Percentiles rank a stretch among this genome's conserved stretches.
phyloP scores from a whole-genome alignment of 139 green algal species.

The Closterium sp. region DNA sequence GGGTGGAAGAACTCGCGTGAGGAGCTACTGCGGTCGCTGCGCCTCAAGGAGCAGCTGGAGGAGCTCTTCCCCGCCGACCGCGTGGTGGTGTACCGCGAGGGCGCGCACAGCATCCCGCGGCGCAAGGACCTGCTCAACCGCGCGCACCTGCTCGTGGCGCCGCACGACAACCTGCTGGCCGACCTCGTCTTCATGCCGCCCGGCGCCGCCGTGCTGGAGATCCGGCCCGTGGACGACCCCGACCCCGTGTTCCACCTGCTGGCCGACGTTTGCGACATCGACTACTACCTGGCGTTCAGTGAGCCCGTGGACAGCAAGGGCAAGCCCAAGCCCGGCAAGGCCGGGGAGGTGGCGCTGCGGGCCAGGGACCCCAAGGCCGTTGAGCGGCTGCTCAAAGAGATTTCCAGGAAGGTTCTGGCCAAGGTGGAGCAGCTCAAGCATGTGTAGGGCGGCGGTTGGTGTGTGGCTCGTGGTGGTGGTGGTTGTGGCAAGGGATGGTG shows the following conservation, averaged over 20 bases:
- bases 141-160: neutral
- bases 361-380: slow-evolving; percentile 5
- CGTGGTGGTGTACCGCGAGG: slow-evolving; percentile 15
- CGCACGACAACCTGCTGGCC: slow-evolving; percentile 23
- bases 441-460: no score
- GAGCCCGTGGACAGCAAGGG: slow-evolving; percentile 5
- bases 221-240: neutral
- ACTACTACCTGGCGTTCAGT: slow-evolving; percentile 20
- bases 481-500: no score
- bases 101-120: neutral
- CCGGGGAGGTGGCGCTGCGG: neutral
- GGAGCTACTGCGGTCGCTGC: neutral
- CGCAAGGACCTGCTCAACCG: slow-evolving; percentile 35
- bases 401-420: neutral
- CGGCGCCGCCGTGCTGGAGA: slow-evolving; percentile 19
- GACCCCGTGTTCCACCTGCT: slow-evolving; percentile 23
- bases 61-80: slow-evolving; percentile 4
- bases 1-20: neutral
- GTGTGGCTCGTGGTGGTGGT: no score
- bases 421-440: no score
- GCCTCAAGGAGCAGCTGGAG: neutral
- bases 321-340: neutral
- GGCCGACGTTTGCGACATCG: slow-evolving; percentile 20
- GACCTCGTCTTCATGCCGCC: slow-evolving; percentile 41
- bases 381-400: neutral